A percentile compares a stretch with the other conserved stretches of the same genome.
phyloP scores from a whole-genome alignment of 495 filamentous ascomycete species.

The Penicillium egyptiacum region DNA sequence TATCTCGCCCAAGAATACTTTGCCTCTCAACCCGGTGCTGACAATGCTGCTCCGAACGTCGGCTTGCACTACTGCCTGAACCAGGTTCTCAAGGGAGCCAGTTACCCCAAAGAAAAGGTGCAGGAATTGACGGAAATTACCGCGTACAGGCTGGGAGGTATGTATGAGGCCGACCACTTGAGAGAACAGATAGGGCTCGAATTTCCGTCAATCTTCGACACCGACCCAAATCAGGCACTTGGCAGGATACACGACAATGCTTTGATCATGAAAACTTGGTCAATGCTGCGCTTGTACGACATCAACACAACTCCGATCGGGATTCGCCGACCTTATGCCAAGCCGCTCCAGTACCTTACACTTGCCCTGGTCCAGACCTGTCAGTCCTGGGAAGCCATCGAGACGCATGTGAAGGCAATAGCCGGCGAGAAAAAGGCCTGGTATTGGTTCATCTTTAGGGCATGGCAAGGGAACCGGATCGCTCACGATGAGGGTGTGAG shows the following conservation, averaged over 20 bases:
- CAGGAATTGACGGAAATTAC: not conserved
- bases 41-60: not conserved
- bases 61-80: not conserved
- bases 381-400: too few relatives aligned
- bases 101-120: not conserved
- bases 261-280: not conserved
- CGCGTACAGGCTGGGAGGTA: not conserved
- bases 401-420: too few relatives aligned
- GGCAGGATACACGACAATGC: not conserved
- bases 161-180: not conserved
- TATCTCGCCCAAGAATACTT: not conserved
- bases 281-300: not conserved
- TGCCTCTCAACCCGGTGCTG: not conserved
- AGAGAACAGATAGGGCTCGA: not conserved
- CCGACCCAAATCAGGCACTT: not conserved
- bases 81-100: not conserved
- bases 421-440: too few relatives aligned
- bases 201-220: not conserved
- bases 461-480: too few relatives aligned
- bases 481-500: too few relatives aligned
- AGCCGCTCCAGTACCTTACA: too few relatives aligned
- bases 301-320: not conserved
- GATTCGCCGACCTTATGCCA: too few relatives aligned
- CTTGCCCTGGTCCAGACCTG: too few relatives aligned
- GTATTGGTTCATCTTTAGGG: too few relatives aligned